phyloP scores from a whole-genome alignment of 2,329 filamentous ascomycete species.

The Cladosporium cucumerinum region DNA sequence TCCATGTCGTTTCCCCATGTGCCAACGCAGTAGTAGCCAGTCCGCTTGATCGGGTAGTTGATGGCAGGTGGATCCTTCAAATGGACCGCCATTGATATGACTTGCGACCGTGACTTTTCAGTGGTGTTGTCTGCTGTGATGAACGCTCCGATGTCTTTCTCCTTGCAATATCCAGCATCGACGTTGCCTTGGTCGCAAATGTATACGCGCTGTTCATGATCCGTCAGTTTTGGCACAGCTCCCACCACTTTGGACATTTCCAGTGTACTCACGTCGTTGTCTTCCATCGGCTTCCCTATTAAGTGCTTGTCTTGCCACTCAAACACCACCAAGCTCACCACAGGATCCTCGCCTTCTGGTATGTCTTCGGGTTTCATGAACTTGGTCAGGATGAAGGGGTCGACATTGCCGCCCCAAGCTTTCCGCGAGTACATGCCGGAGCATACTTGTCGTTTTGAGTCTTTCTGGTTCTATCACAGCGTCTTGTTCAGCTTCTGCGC shows the following conservation, averaged over 20 bases:
- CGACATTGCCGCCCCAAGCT: conserved; percentile 80
- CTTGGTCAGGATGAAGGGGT: conserved; percentile 84
- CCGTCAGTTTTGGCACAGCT: conserved; percentile 14
- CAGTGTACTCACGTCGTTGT: conserved; percentile 47
- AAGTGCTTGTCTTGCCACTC: conserved; percentile 85
- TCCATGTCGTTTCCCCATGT: conserved; percentile 66
- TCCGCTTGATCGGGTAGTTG: conserved; percentile 82
- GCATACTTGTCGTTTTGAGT: conserved; percentile 78
- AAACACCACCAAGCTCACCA: conserved; percentile 84
- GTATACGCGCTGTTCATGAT: conserved; percentile 52
- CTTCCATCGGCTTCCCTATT: conserved; percentile 65
- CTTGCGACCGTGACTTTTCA: conserved; percentile 64
- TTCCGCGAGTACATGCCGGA: conserved; percentile 90
- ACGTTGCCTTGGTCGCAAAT: conserved; percentile 77
- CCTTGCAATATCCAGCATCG: conserved; percentile 66
- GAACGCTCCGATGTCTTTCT: conserved; percentile 77
- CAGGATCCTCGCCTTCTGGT: conserved; percentile 63
- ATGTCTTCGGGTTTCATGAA: conserved; percentile 61
- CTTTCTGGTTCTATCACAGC: conserved; percentile 64
- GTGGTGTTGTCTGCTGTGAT: conserved; percentile 75
- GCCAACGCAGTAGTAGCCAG: conserved; percentile 92
- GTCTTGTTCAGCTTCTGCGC: conserved; percentile 16
- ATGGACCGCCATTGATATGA: conserved; percentile 77
- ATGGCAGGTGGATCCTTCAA: conserved; percentile 71
- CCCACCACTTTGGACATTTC: neutral